A percentile compares a stretch with the other conserved stretches of the same genome.
These are phyloP conservation scores for Crithidia mellificae DNA, from an alignment of 208 protist species.

Conservation along the genomic window DNA sequence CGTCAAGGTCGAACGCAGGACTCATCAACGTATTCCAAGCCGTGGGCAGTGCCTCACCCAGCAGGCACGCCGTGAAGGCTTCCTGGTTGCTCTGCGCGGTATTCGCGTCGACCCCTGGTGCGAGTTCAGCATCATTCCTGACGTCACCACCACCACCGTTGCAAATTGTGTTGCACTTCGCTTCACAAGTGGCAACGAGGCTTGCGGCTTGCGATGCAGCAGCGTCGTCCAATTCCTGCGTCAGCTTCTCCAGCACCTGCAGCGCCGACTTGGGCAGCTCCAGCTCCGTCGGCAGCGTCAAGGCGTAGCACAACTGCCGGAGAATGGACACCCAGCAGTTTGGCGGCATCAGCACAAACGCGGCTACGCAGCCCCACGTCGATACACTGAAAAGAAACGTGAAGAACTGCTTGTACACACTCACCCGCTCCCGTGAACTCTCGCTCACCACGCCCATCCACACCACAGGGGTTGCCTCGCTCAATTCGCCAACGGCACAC, in stretches of 20 bases:
- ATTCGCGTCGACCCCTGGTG: constrained; percentile 1
- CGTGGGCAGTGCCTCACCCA: constrained; percentile 30
- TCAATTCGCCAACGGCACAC: constrained; percentile 42
- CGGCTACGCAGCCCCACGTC: constrained; percentile 47
- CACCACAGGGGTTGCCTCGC: constrained; percentile 39
- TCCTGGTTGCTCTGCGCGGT: constrained; percentile 13
- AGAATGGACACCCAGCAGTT: constrained; percentile 35
- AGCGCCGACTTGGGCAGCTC: constrained; percentile 71
- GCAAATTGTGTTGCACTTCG: not conserved
- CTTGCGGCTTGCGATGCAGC: constrained; percentile 9
- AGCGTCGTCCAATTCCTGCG: constrained; percentile 29
- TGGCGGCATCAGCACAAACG: constrained; percentile 45
- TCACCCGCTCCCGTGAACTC: constrained; percentile 54
- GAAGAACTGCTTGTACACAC: constrained; percentile 75
- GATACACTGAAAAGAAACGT: constrained; percentile 50
- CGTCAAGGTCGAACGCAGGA: constrained; percentile 59
- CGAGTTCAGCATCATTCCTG: not conserved
- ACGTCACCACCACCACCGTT: not conserved
- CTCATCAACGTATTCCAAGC: constrained; percentile 17
- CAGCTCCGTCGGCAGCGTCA: constrained; percentile 55
- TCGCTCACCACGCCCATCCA: constrained; percentile 71
- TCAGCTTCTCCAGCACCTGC: constrained; percentile 55
- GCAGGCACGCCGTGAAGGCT: constrained; percentile 16
- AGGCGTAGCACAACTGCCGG: constrained; percentile 42
- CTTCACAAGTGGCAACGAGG: not conserved